Percentiles rank a stretch among this genome's conserved stretches.
Evolutionary conservation across 2,329 filamentous ascomycete genomes (phyloP).

Genomic region (Xylariaceae sp.): DNA sequence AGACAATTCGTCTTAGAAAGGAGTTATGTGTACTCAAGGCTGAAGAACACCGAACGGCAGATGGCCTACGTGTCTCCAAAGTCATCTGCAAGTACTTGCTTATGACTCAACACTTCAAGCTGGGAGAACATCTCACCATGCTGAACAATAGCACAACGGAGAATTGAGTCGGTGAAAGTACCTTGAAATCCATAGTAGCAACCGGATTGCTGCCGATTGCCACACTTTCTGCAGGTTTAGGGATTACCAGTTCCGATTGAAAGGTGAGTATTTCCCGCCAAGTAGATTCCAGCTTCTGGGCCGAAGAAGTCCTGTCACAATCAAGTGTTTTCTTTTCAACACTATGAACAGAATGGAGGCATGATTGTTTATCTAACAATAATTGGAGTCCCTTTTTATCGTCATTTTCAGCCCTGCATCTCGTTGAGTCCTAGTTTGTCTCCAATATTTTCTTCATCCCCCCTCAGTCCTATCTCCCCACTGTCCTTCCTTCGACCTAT

Average conservation of each 20-base stretch:
- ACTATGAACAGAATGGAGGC: background rate
- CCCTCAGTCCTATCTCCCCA: constrained; percentile 19
- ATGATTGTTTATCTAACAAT: constrained; percentile 1
- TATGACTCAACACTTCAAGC: too few species aligned
- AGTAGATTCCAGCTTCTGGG: constrained; percentile 1
- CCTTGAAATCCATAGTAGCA: too few species aligned
- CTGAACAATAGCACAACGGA: too few species aligned
- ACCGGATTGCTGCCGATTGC: constrained; percentile 23
- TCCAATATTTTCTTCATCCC: constrained; percentile 5
- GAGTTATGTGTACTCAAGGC: constrained; percentile 7
- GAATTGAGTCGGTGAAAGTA: too few species aligned
- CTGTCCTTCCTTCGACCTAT: constrained; percentile 16
- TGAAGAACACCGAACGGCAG: constrained; percentile 1
- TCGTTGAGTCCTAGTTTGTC: constrained; percentile 8
- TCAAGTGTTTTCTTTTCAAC: background rate
- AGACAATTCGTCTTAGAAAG: background rate
- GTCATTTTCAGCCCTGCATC: constrained; percentile 10
- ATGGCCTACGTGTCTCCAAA: too few species aligned
- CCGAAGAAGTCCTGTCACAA: background rate
- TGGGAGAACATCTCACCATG: too few species aligned
- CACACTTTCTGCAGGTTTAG: constrained; percentile 24
- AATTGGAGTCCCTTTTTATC: background rate
- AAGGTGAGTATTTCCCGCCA: constrained; percentile 12
- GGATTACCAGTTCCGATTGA: constrained; percentile 11
- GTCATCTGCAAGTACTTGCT: too few species aligned